Percentiles rank a stretch among this genome's conserved stretches.
These are phyloP conservation scores for Neurospora sp. DNA, from an alignment of 495 filamentous ascomycete species.

Conservation along the genomic window DNA sequence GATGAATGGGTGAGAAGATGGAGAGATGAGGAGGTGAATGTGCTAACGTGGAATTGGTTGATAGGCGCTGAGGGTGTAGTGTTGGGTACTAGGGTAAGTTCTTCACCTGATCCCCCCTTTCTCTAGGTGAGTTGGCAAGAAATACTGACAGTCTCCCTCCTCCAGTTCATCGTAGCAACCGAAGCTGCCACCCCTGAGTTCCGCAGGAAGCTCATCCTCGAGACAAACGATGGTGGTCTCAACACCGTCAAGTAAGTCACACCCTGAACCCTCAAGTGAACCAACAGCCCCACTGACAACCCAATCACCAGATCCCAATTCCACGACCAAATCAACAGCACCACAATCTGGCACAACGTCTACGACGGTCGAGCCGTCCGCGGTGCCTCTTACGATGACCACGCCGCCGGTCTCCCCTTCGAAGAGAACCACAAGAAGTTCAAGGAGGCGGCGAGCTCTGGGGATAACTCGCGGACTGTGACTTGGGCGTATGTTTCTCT, in stretches of 20 bases:
- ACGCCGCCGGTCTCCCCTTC: slow-evolving; percentile 41
- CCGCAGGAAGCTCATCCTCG: slow-evolving; percentile 50
- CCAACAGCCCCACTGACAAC: neutral
- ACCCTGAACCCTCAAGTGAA: neutral
- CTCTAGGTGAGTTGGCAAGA: neutral
- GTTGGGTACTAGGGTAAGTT: slow-evolving; percentile 55
- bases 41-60: neutral
- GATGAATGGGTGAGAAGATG: neutral
- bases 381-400: slow-evolving; percentile 49
- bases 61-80: slow-evolving; percentile 49
- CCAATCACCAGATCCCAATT: slow-evolving; percentile 39
- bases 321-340: slow-evolving; percentile 61
- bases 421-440: slow-evolving; percentile 49
- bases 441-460: slow-evolving; percentile 34
- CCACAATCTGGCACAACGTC: slow-evolving; percentile 49
- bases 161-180: slow-evolving; percentile 46
- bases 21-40: neutral
- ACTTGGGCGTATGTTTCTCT: slow-evolving; percentile 44
- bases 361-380: slow-evolving; percentile 59
- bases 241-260: slow-evolving; percentile 45
- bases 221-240: slow-evolving; percentile 51
- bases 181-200: slow-evolving; percentile 54
- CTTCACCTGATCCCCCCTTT: neutral
- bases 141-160: neutral
- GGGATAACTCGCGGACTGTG: slow-evolving; percentile 22